Evolutionary conservation across 2,329 filamentous ascomycete species (phyloP), one percentile per base, ranked within the genome.

Genomic region (Malbranchea cinnamomea): DNA sequence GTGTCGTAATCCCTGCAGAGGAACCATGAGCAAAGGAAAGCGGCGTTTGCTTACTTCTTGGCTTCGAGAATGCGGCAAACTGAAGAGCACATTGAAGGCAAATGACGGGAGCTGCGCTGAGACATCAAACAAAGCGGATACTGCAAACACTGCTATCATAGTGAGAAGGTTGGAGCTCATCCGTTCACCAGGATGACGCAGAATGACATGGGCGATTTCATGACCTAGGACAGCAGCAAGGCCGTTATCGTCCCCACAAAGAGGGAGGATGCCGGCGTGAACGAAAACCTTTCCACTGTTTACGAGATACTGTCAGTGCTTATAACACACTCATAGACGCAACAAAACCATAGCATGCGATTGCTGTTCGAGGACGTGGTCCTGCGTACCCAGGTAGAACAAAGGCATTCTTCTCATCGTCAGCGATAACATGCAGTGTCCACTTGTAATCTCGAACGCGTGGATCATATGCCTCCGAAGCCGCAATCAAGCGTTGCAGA

Each of bases 161-260:
- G 47, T 45, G n/a, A 56, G 24, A 19, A 56, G 41, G 24, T 44
- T 50, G 9, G 48, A 51, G 26, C 63, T 69, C 53, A 73, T 57
- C 5, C 64, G 55, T 46, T 76, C 71, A 0, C 62, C 65, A 1
- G 54, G 48, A 40, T 71, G 67, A 32, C 64, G 62, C 2, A 67
- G 67, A 2, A 71, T 60, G n/a, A 72, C 69, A 45, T 76, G 71
- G 2, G 68, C 68, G 41, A 76, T 74, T 43, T 76, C 71, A 44
- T 76, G 71, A 0, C 67, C 68, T 11, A 76, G 45, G 0, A 75
- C 68, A 1, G 70, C 67, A 5, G 71, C 71, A 10, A 75, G 50
- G 1, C 68, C 68, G 40, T 72, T 62, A 20, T 74, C 68, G 23
- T 62, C 59, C 25, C 53, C 36, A 37, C 67, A 71, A 14, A 74